Conservation (phyloP, 2,329 filamentous ascomycete genomes). For the Gaeumannomyces tritici region DNA sequence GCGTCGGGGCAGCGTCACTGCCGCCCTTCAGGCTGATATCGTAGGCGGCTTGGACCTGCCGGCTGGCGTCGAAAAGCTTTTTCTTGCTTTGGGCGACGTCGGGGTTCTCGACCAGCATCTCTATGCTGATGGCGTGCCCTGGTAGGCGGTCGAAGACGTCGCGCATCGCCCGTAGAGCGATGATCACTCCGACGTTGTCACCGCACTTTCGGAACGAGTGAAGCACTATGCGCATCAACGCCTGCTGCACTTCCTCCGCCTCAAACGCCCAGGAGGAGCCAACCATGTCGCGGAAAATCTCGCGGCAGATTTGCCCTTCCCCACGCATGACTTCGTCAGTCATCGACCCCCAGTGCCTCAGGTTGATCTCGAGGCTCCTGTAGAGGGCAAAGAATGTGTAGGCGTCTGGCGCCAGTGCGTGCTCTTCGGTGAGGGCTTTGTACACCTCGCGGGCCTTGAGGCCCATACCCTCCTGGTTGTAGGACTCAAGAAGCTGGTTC, state of each 20-base stretch:
- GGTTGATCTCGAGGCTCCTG: conserved; percentile 46
- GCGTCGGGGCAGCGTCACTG: background rate
- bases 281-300: conserved; percentile 21
- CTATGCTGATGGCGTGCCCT: conserved; percentile 20
- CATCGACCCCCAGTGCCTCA: conserved; percentile 19
- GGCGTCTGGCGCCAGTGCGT: conserved; percentile 46
- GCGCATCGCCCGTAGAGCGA: conserved; percentile 24
- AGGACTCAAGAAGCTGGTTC: conserved; percentile 65
- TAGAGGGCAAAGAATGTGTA: conserved; percentile 63
- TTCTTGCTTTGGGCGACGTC: conserved; percentile 11
- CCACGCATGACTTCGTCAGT: conserved; percentile 9
- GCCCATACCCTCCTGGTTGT: conserved; percentile 49
- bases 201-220: conserved; percentile 33
- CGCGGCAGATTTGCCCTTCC: conserved; percentile 9
- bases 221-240: conserved; percentile 20
- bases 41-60: conserved; percentile 16
- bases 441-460: conserved; percentile 47
- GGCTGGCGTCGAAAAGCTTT: conserved; percentile 16
- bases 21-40: conserved; percentile 2
- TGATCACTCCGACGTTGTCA: conserved; percentile 35
- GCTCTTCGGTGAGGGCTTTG: conserved; percentile 37
- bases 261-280: conserved; percentile 10
- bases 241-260: conserved; percentile 14
- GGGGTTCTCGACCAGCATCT: conserved; percentile 19
- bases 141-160: conserved; percentile 19